A percentile compares a stretch with the other conserved stretches of the same genome.
Conservation (phyloP, 306 rosid species). For the Albizia julibrissin region DNA sequence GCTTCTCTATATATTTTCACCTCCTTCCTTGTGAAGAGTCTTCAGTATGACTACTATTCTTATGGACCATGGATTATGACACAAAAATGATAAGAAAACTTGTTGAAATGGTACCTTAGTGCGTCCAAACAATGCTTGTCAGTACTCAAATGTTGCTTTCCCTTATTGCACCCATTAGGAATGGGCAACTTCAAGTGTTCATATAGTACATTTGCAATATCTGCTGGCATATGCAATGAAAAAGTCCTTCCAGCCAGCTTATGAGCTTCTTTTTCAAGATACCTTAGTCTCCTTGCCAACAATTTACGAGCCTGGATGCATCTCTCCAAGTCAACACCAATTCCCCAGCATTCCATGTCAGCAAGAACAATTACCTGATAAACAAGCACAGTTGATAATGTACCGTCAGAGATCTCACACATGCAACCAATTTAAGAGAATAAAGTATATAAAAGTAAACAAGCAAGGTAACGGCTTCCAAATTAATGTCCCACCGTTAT, state of each 20-base stretch:
- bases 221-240: slow-evolving; percentile 82
- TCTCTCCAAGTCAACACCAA: slow-evolving; percentile 91
- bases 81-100: slow-evolving; percentile 32
- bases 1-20: neutral
- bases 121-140: slow-evolving; percentile 88
- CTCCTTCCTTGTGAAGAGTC: neutral
- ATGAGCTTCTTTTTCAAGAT: slow-evolving; percentile 89
- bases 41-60: slow-evolving; percentile 1
- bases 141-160: slow-evolving; percentile 92
- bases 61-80: slow-evolving; percentile 9
- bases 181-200: slow-evolving; percentile 81
- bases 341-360: slow-evolving; percentile 96
- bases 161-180: slow-evolving; percentile 74
- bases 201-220: slow-evolving; percentile 78
- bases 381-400: slow-evolving; percentile 30
- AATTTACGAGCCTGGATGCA: slow-evolving; percentile 84
- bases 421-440: slow-evolving; percentile 25
- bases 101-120: slow-evolving; percentile 56
- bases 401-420: slow-evolving; percentile 22
- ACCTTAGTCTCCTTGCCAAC: slow-evolving; percentile 70
- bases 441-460: slow-evolving; percentile 13
- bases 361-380: slow-evolving; percentile 86
- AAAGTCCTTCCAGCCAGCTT: slow-evolving; percentile 78
- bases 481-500: neutral
- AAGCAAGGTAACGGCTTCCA: neutral